A percentile compares a stretch with the other conserved stretches of the same genome.
phyloP scores from a whole-genome alignment of 331 rosid genomes.

The Phaseolus coccineus region DNA sequence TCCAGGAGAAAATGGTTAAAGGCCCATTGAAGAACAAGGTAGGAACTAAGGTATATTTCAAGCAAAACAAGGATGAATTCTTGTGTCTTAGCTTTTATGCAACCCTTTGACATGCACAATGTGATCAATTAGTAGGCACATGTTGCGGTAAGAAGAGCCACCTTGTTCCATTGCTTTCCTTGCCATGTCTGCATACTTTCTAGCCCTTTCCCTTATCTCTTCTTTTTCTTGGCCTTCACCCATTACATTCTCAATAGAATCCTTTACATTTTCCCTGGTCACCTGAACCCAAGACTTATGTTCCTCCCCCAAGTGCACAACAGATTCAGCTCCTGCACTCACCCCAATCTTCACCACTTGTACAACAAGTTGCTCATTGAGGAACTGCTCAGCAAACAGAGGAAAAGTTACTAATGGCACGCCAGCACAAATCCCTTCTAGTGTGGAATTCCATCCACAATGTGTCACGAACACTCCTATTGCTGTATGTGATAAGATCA shows the following conservation, averaged over 20 bases:
- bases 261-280: background rate
- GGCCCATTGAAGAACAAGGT: too few species aligned
- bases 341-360: background rate
- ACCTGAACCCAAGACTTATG: background rate
- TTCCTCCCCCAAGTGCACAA: background rate
- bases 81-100: background rate
- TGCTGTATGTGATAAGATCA: background rate
- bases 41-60: too few species aligned
- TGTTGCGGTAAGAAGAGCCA: background rate
- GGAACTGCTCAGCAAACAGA: background rate
- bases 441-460: constrained; percentile 7
- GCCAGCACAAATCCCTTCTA: background rate
- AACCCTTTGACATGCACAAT: background rate
- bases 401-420: background rate
- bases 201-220: background rate
- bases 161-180: background rate
- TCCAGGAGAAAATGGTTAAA: too few species aligned
- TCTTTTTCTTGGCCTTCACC: background rate
- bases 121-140: background rate
- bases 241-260: constrained; percentile 7
- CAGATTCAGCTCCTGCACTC: background rate
- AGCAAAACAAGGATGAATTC: background rate
- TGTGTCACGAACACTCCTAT: background rate
- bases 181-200: background rate
- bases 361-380: background rate